Conservation (phyloP, 169 alveolate genomes). For the Cryptosporidium canis region DNA sequence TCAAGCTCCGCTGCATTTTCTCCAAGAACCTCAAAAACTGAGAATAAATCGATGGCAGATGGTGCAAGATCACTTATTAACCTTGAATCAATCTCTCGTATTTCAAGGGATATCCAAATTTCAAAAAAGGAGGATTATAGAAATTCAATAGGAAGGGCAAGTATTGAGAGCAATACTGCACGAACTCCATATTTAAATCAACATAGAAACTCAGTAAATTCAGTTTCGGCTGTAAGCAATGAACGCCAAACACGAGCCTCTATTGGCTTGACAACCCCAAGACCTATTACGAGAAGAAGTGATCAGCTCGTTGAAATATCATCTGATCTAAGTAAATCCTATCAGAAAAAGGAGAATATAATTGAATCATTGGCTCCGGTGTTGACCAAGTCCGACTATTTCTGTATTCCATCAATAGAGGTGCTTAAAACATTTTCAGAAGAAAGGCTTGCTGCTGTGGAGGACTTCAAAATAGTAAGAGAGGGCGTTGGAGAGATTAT, state of each 20-base stretch:
- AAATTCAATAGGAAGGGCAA: conserved; percentile 28
- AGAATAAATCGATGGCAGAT: not conserved
- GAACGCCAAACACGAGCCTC: conserved; percentile 42
- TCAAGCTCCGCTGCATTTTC: conserved; percentile 32
- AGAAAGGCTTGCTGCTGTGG: conserved; percentile 78
- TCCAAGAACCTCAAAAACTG: conserved; percentile 12
- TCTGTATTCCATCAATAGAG: conserved; percentile 80
- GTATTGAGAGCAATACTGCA: conserved; percentile 12
- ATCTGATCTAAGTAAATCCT: not conserved
- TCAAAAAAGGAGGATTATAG: conserved; percentile 23
- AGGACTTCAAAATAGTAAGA: conserved; percentile 79
- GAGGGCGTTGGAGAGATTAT: conserved; percentile 82
- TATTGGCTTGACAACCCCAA: conserved; percentile 66
- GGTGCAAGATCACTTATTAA: conserved; percentile 23
- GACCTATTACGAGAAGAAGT: conserved; percentile 38
- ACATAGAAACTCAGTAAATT: conserved; percentile 35
- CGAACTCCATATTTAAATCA: conserved; percentile 47
- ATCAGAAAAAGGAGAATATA: conserved; percentile 22
- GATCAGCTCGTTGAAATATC: not conserved
- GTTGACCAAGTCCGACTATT: conserved; percentile 78
- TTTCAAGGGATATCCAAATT: conserved; percentile 43
- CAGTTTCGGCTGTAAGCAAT: not conserved
- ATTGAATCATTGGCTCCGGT: conserved; percentile 74
- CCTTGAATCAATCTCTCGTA: conserved; percentile 53
- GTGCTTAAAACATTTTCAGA: conserved; percentile 81